These are phyloP conservation scores for Geopyxis carbonaria DNA, from an alignment of 495 filamentous ascomycete genomes.

Conservation along the genomic window DNA sequence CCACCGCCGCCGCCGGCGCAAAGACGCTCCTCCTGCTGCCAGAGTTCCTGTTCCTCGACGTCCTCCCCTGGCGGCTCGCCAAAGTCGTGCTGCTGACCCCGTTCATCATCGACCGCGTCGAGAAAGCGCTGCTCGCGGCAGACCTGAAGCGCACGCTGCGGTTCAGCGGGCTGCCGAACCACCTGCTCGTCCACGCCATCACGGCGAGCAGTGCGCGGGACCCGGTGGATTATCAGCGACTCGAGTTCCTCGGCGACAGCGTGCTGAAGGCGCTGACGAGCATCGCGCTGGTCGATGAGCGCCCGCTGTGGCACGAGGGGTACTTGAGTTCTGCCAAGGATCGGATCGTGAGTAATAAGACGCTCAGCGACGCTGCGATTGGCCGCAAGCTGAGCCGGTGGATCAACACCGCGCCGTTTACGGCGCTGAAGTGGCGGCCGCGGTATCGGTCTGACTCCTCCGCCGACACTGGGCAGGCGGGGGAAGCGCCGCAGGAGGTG, in stretches of 20 bases:
- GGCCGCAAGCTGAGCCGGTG: conserved; percentile 49
- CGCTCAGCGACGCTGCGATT: conserved; percentile 46
- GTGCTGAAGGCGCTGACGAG: conserved; percentile 66
- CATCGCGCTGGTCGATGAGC: conserved; percentile 46
- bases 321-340: conserved; percentile 54
- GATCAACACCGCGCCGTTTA: conserved; percentile 54
- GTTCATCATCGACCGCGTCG: conserved; percentile 52
- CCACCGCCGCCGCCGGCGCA: conserved; percentile 5
- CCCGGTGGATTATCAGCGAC: conserved; percentile 56
- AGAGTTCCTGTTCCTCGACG: conserved; percentile 33
- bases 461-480: too few species aligned
- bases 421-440: conserved; percentile 53
- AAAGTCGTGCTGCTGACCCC: conserved; percentile 59
- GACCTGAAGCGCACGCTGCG: conserved; percentile 46
- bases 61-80: conserved; percentile 40
- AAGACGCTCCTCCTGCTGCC: conserved; percentile 14
- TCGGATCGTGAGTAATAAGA: conserved; percentile 52
- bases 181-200: conserved; percentile 55
- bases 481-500: conserved; percentile 7
- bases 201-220: conserved; percentile 46
- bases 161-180: conserved; percentile 33
- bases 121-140: conserved; percentile 44
- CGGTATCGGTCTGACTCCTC: conserved; percentile 37
- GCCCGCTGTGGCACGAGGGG: conserved; percentile 60
- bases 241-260: conserved; percentile 80